Evolutionary conservation across 139 green algal species (phyloP), one percentile per base, ranked within the genome.

Genomic region (Closterium sp.): DNA sequence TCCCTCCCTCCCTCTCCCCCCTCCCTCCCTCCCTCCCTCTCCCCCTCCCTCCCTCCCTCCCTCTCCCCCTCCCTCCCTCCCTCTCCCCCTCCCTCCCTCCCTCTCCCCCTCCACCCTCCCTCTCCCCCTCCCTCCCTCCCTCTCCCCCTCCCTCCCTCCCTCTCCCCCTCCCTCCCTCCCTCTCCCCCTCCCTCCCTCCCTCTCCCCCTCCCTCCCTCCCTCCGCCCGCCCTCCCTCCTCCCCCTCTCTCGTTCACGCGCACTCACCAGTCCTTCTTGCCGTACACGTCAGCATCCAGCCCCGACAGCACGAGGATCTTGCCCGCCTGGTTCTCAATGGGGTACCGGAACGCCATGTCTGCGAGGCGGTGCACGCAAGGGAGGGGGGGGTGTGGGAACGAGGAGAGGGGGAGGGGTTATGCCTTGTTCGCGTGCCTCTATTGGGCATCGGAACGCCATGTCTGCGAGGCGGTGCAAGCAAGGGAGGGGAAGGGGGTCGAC

Each of bases 261-360:
- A 33, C 30, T 90, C 34, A 90, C 87, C 87, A 90, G 33, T 90
- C 34, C 87, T 90, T 90, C n/a, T 76, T 81, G 21, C 76, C 87
- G 35, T 90, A 90, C 33, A 90, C 87, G 34, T 86, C 33, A 33
- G 28, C 33, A 10, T 90, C 33, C 33, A 34, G 76, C 32, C 87
- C 87, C 21, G 33, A 33, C 32, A 90, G 30, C 2, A 90, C 87
- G 3, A 90, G 33, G 10, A 85, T 87, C 25, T 84, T 85, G 4
- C 33, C 34, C 9, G 3, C 87, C 33, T 90, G 19, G 9, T 0
- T 34, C 23, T 69, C 87, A 1, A 90, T 86, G 55, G 87, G 87
- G 33, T 85, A 85, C 23, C 76, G 34, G 34, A 90, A 90, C 32
- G 87, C 69, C 87, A 90, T 69, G 43, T 69, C 43, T 69, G 38